Base-by-base conservation (phyloP, 78 protist genomes). In the Monosiga brevicollis region DNA sequence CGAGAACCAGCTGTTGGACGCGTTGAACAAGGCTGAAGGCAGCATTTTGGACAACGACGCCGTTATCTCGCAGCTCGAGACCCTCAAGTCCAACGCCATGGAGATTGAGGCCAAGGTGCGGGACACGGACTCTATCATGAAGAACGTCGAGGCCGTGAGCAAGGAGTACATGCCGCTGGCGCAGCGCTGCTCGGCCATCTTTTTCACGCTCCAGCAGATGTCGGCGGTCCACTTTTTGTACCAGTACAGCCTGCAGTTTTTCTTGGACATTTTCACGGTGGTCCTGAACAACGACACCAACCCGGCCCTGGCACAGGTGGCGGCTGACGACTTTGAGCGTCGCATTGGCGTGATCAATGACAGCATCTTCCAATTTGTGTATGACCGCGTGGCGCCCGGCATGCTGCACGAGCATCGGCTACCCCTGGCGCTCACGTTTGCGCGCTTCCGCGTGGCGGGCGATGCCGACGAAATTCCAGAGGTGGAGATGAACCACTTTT, bases 21-120 rank as follows among this genome's bases (percentile, higher is more conserved):
- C 79, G 80, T 72, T 89, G 74, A 78, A 49, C 73, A 90, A 86
- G 54, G 88, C 90, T 26, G 55, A 78, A 79, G 98, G 95, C 55
- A 91, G 87, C 43, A 87, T 97, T 1, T 87, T 97, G 42, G 98
- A 96, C 42, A 95, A 95, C 88, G 97, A 94, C 74, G 38, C 42
- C 29, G 91, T 97, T 36, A 85, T 97, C 77, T 70, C 84, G 26
- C 84, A 92, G 38, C 88, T 97, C 76, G 98, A 96, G 82, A 78
- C 83, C 26, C 90, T 95, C 78, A 90, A 90, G 86, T 1, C 10
- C 26, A 82, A 84, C 49, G 91, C 95, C 37, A 0, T 3, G 43
- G 90, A 89, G 29, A 54, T 95, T 29, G 34, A 54, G 36, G 86
- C n/a, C 36, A 90, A 90, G 87, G 54, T 87, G 55, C 76, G 54